phyloP scores from a whole-genome alignment of 495 filamentous ascomycete species.

The Xylaria acuta region DNA sequence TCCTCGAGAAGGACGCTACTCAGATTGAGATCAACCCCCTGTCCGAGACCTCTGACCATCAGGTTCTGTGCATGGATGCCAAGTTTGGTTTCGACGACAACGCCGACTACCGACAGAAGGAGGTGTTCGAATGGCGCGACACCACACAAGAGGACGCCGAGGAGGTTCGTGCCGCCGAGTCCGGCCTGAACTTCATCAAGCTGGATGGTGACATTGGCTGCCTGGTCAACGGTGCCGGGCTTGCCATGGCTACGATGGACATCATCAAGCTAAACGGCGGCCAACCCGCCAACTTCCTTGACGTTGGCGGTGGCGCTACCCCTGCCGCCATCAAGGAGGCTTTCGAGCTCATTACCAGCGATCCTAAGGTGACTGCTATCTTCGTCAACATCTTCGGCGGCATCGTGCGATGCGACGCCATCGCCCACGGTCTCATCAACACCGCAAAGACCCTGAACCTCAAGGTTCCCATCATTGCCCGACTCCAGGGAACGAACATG shows the following conservation, averaged over 20 bases:
- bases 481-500: slow-evolving; percentile 98
- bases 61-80: slow-evolving; percentile 98
- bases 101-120: slow-evolving; percentile 96
- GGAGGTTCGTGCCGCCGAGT: slow-evolving; percentile 94
- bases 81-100: slow-evolving; percentile 99
- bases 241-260: slow-evolving; percentile 99
- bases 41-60: slow-evolving; percentile 94
- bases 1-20: slow-evolving; percentile 96
- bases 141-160: slow-evolving; percentile 94
- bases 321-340: slow-evolving; percentile 95
- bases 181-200: slow-evolving; percentile 99
- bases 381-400: slow-evolving; percentile 99
- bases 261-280: slow-evolving; percentile 99
- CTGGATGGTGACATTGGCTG: slow-evolving; percentile 99
- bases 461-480: slow-evolving; percentile 93
- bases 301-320: slow-evolving; percentile 97
- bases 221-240: slow-evolving; percentile 97
- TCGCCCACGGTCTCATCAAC: slow-evolving; percentile 92
- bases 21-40: slow-evolving; percentile 99
- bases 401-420: slow-evolving; percentile 97
- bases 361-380: slow-evolving; percentile 97
- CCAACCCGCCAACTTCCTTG: slow-evolving; percentile 95
- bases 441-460: slow-evolving; percentile 94
- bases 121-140: slow-evolving; percentile 92
- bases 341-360: slow-evolving; percentile 97